Percentiles rank a stretch among this genome's conserved stretches.
These are phyloP conservation scores for Cryptococcus wingfieldii DNA, from an alignment of 1,284 basidiomycete genomes.

Conservation along the genomic window DNA sequence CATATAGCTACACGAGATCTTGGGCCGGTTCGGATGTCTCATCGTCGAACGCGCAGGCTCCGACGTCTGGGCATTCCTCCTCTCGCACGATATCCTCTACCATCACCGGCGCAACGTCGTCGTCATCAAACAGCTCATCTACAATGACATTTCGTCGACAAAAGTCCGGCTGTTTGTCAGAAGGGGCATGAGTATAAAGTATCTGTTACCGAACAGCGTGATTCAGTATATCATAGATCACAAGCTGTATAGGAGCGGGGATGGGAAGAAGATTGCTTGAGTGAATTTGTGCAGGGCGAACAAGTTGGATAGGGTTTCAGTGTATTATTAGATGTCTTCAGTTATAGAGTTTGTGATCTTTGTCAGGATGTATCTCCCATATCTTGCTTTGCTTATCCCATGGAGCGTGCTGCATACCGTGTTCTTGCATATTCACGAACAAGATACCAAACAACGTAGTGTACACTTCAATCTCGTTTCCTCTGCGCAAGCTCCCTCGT, in stretches of 20 bases:
- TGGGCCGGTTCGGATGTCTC: conserved; percentile 88
- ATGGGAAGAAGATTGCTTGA: conserved; percentile 8
- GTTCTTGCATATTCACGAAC: too few relatives aligned
- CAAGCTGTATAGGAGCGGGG: conserved; percentile 38
- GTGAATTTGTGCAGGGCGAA: too few relatives aligned
- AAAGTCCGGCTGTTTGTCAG: conserved; percentile 87
- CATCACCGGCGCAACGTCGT: conserved; percentile 72
- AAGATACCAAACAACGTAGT: too few relatives aligned
- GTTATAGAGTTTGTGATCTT: too few relatives aligned
- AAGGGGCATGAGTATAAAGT: conserved; percentile 83
- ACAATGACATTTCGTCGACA: conserved; percentile 96
- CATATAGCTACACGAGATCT: conserved; percentile 84
- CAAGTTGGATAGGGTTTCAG: too few relatives aligned
- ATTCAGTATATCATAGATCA: conserved; percentile 84
- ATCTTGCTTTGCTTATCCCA: too few relatives aligned
- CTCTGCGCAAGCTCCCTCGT: too few relatives aligned
- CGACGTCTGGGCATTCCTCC: conserved; percentile 66
- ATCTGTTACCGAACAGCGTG: conserved; percentile 84
- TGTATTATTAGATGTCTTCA: too few relatives aligned
- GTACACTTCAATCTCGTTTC: too few relatives aligned
- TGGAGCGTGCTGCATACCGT: too few relatives aligned
- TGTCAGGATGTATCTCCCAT: too few relatives aligned
- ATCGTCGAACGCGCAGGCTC: conserved; percentile 95
- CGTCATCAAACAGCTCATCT: conserved; percentile 91
- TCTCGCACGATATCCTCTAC: conserved; percentile 56